A percentile compares a stretch with the other conserved stretches of the same genome.
These are phyloP conservation scores for Colletotrichum lupini DNA, from an alignment of 2,329 filamentous ascomycete genomes.

Conservation along the genomic window DNA sequence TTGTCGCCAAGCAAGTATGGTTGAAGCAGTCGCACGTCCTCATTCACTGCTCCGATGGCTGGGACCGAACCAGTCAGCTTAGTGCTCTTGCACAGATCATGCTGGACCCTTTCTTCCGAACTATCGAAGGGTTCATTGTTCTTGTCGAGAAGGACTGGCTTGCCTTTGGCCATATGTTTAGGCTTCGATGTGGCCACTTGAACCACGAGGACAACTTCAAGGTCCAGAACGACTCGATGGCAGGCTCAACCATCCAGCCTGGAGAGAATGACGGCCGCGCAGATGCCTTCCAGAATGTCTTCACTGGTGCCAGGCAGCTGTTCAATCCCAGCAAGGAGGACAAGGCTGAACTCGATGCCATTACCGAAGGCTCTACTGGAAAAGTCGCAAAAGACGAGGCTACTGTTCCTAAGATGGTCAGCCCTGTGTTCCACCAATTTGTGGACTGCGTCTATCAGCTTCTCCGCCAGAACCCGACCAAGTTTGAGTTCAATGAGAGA, in stretches of 20 bases:
- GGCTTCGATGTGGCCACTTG: conserved; percentile 87
- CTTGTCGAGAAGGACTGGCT: conserved; percentile 98
- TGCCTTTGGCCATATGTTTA: conserved; percentile 98
- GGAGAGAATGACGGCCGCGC: conserved; percentile 70
- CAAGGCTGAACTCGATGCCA: conserved; percentile 69
- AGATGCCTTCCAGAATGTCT: conserved; percentile 86
- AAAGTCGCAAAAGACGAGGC: conserved; percentile 67
- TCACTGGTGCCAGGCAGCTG: conserved; percentile 87
- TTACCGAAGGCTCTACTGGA: conserved; percentile 51
- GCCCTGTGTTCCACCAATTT: conserved; percentile 97
- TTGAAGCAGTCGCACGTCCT: conserved; percentile 94
- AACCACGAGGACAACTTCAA: conserved; percentile 95
- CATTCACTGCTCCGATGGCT: conserved; percentile 98
- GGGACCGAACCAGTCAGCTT: conserved; percentile 96
- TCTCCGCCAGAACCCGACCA: conserved; percentile 82
- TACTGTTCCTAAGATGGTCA: conserved; percentile 89
- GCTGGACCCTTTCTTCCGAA: conserved; percentile 95
- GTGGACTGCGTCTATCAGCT: conserved; percentile 94
- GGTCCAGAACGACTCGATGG: conserved; percentile 83
- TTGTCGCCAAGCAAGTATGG: conserved; percentile 89
- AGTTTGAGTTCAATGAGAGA: conserved; percentile 96
- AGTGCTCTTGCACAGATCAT: conserved; percentile 92
- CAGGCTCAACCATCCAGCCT: conserved; percentile 69
- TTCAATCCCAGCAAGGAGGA: conserved; percentile 80
- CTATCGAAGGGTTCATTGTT: conserved; percentile 92